Base-by-base conservation (phyloP, 306 rosid genomes). In the Corylus americana region DNA sequence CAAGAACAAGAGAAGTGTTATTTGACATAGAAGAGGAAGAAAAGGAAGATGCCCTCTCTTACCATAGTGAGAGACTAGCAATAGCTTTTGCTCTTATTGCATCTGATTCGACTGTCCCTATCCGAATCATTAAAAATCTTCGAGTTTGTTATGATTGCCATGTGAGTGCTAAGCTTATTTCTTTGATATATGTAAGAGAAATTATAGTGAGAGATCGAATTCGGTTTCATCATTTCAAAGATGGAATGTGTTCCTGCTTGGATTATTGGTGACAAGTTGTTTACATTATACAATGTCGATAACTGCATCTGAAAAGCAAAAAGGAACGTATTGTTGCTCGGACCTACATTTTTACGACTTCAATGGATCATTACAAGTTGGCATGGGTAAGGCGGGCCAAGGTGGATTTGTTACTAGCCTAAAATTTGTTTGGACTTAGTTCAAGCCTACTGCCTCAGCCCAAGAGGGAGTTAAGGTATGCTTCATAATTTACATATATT, bases 21-120 rank as follows among this genome's bases (percentile, higher is more conserved):
- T 84, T 87, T 57, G 90, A 87, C 67, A 71, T 87, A 42, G 86
- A 87, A 74, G 90, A 86, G 55, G 86, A 84, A 57, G 90, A 87
- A 39, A 84, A 82, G 85, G 86, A 87, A 74, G 83, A 75, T 74
- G 71, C 71, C 51, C 85, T 84, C 17, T 87, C 86, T 74, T 87
- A 84, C 83, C 88, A 77, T 55, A 84, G 90, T 9, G 85, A 87
- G 80, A 84, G 80, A 70, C 83, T 87, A 22, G 88, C 86, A 25
- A 74, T 87, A 76, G 88, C 88, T 3, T 84, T 87, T 81, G 88
- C 83, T 55, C 84, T 87, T 17, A 22, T 77, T 55, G 77, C 81
- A 49, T 82, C 77, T 10, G 55, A 85, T 87, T 74, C 62, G 20
- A 77, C 74, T 79, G 77, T 71, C 13, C 61, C 77, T 12, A 77